phyloP scores from a whole-genome alignment of 352 stramenopile genomes.

The Phytopythium mirpurense region DNA sequence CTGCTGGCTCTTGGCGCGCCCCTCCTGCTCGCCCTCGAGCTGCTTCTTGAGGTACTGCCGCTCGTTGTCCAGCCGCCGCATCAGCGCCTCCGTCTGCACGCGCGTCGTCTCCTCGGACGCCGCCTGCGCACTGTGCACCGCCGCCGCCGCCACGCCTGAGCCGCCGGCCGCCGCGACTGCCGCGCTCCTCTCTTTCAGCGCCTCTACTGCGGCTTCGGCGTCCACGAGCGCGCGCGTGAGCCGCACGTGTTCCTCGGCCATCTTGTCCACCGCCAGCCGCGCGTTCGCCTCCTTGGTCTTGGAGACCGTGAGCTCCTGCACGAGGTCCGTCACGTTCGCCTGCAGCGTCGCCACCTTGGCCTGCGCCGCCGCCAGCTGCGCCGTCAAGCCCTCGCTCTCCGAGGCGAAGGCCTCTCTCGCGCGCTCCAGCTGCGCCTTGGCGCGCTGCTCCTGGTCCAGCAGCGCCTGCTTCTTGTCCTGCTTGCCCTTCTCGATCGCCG shows the following conservation, averaged over 20 bases:
- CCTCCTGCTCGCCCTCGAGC: conserved; percentile 45
- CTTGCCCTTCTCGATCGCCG: conserved; percentile 58
- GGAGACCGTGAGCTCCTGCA: conserved; percentile 60
- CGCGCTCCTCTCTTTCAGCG: conserved; percentile 37
- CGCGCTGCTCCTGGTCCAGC: conserved; percentile 51
- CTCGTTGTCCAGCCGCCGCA: conserved; percentile 73
- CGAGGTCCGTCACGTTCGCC: conserved; percentile 70
- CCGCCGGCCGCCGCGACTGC: conserved; percentile 24
- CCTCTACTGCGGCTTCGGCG: conserved; percentile 47
- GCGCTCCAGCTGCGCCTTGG: conserved; percentile 47
- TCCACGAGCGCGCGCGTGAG: conserved; percentile 62
- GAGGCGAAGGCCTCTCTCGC: conserved; percentile 37
- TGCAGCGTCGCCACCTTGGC: conserved; percentile 61
- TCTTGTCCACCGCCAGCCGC: conserved; percentile 67
- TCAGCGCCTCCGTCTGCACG: conserved; percentile 71
- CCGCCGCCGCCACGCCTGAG: conserved; percentile 15
- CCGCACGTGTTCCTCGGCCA: conserved; percentile 63
- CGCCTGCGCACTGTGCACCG: conserved; percentile 42
- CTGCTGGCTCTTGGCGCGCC: conserved; percentile 35
- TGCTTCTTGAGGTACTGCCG: conserved; percentile 81
- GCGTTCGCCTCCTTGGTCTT: conserved; percentile 66
- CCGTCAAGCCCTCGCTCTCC: conserved; percentile 43
- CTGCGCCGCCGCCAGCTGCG: conserved; percentile 44
- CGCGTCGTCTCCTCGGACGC: conserved; percentile 72
- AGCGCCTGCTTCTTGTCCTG: conserved; percentile 49